Percentiles rank a stretch among this genome's conserved stretches.
Conservation (phyloP, 768 basidiomycete species). For the Suillus bovinus region DNA sequence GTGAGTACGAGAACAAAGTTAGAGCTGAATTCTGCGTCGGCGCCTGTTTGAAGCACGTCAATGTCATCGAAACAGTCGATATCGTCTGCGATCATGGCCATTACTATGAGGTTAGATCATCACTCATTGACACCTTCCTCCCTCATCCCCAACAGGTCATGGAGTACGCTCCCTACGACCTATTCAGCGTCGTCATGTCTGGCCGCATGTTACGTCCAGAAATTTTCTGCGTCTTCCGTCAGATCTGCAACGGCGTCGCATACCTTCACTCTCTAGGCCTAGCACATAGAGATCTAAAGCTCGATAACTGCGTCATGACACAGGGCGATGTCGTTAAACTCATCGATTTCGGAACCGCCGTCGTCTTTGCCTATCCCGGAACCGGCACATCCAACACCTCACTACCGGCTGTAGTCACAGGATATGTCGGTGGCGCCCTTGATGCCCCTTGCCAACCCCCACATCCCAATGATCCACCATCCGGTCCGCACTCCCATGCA, state of each 20-base stretch:
- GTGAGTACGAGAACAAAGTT: conserved; percentile 99
- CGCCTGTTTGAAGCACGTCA: conserved; percentile 88
- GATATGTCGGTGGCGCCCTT: conserved; percentile 15
- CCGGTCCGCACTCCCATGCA: conserved; percentile 42
- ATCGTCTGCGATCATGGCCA: conserved; percentile 98
- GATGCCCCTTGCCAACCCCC: neutral
- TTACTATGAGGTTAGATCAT: conserved; percentile 84
- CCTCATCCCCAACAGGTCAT: conserved; percentile 68
- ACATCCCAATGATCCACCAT: conserved; percentile 16
- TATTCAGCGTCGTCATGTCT: conserved; percentile 99
- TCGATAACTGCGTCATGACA: conserved; percentile 99
- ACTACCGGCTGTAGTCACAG: conserved; percentile 13
- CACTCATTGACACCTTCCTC: conserved; percentile 3
- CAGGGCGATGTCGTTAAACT: conserved; percentile 91
- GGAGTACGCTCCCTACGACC: conserved; percentile 98
- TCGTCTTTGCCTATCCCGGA: conserved; percentile 98
- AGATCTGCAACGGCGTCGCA: conserved; percentile 97
- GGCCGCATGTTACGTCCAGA: conserved; percentile 98
- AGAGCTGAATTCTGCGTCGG: conserved; percentile 99
- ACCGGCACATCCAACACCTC: conserved; percentile 44
- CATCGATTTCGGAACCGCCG: conserved; percentile 99
- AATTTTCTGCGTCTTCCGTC: conserved; percentile 98
- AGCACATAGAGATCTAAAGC: conserved; percentile 97
- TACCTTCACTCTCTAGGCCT: conserved; percentile 97
- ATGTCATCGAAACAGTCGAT: conserved; percentile 97